These are phyloP conservation scores for Emiliania huxleyi DNA, from an alignment of 78 protist genomes.

Conservation along the genomic window DNA sequence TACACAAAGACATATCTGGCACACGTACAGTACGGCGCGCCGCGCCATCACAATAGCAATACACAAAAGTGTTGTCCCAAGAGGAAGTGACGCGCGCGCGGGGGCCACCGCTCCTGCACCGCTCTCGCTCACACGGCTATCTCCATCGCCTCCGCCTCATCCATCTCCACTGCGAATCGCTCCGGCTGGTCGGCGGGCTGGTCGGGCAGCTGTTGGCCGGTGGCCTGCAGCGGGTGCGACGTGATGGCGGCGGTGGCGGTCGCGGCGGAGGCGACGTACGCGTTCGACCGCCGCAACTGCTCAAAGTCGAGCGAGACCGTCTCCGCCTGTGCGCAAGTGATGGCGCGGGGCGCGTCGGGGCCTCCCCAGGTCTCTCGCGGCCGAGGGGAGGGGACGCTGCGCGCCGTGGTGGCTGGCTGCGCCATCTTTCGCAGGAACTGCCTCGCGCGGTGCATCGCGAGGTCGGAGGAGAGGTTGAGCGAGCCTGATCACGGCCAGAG, in stretches of 20 bases:
- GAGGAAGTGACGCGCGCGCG: too few species aligned
- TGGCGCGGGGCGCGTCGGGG: too few species aligned
- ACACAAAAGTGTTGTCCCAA: too few species aligned
- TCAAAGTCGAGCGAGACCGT: not conserved
- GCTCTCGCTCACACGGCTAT: not conserved
- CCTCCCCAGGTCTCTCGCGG: too few species aligned
- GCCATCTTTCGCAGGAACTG: slow-evolving; percentile 34
- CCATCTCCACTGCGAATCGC: not conserved
- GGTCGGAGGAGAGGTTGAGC: slow-evolving; percentile 53
- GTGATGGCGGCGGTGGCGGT: not conserved
- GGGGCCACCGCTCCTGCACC: too few species aligned
- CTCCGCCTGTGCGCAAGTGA: too few species aligned
- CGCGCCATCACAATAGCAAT: too few species aligned
- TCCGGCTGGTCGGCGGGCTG: not conserved
- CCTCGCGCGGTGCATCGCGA: not conserved
- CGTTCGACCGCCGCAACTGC: not conserved
- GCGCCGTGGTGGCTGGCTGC: not conserved
- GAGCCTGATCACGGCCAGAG: too few species aligned
- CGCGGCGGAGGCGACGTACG: not conserved
- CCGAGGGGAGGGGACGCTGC: too few species aligned
- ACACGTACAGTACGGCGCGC: too few species aligned
- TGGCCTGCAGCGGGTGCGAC: not conserved
- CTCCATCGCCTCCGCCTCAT: not conserved
- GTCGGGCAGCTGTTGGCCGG: not conserved
- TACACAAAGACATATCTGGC: too few species aligned